Conservation (phyloP, 805 yeast genomes). For the Kodamaea jinghongensis region DNA sequence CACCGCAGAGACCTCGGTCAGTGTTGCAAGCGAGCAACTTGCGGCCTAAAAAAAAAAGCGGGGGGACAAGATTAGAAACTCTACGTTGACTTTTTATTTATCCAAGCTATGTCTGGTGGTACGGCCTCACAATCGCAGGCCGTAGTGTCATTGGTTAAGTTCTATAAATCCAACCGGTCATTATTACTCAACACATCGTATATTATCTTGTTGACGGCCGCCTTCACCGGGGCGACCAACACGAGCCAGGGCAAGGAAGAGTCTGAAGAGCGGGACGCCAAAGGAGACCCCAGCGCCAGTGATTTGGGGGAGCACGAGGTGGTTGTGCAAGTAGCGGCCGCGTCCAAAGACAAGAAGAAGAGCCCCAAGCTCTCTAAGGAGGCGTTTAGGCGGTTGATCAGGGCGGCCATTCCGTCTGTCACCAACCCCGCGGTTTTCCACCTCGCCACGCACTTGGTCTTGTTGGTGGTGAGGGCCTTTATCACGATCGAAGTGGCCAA, state of each 20-base stretch:
- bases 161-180: conserved; percentile 40
- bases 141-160: conserved; percentile 29
- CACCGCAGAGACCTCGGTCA: conserved; percentile 1
- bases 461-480: conserved; percentile 66
- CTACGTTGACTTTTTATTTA: neutral
- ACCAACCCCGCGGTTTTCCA: conserved; percentile 29
- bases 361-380: conserved; percentile 28
- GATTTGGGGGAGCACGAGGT: conserved; percentile 12
- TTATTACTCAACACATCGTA: conserved; percentile 41
- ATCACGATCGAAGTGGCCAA: conserved; percentile 80
- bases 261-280: conserved; percentile 1
- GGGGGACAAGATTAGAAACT: conserved; percentile 2
- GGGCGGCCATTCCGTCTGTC: conserved; percentile 34
- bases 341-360: conserved; percentile 11
- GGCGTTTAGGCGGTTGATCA: conserved; percentile 28
- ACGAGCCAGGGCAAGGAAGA: conserved; percentile 16
- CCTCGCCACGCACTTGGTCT: conserved; percentile 51
- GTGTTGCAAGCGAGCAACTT: neutral
- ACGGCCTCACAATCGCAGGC: conserved; percentile 9
- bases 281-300: conserved; percentile 6
- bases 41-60: conserved; percentile 3
- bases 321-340: conserved; percentile 7
- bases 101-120: conserved; percentile 4
- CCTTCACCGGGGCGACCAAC: conserved; percentile 41
- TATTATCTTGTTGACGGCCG: conserved; percentile 40